Evolutionary conservation across 148 eudicot species (phyloP), one percentile per base, ranked within the genome.

Genomic region (Beta vulgaris): DNA sequence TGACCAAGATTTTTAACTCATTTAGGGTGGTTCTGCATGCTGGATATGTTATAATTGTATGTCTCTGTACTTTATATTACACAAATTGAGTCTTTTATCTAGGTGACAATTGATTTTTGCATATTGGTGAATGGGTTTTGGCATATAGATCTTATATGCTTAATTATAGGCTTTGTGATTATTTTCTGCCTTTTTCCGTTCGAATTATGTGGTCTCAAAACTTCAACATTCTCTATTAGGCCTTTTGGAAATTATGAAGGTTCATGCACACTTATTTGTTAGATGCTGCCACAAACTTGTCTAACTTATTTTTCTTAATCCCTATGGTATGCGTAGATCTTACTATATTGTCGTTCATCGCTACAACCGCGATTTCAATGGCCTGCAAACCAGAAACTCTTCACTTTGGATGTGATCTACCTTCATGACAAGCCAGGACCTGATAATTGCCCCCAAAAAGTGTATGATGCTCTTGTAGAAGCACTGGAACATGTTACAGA

Each of bases 371-470:
- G 79, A 32, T 86, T 81, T 74, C 91, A 90, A 68, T 86, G 91
- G 89, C 87, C 92, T 11, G 78, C 79, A 46, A 84, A 68, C 75
- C 89, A 85, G 74, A 92, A 90, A 79, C 81, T 85, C 57, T 95
- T 92, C 86, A 95, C 97, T 5, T 69, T 95, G 42, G 99, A 95
- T 76, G 99, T 90, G 28, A 51, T 92, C 28, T 95, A 95, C 82
- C 97, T 92, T 68, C 98, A 95, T 16, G 96, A 95, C 89, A 95
- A 92, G 84, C 99, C 99, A 13, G 89, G 89, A 18, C 91, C 96
- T 0, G 88, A 88, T 6, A 95, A 95, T 48, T 92, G 99, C 81
- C 99, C 99, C 63, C 99, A 95, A 76, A 83, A 82, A 77, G 99
- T 95, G 59, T 95, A 89, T 61, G 99, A 95, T 76, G 84, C 90